These are phyloP conservation scores for Chalciporus pseudorubinellus DNA, from an alignment of 768 basidiomycete genomes.

Conservation along the genomic window DNA sequence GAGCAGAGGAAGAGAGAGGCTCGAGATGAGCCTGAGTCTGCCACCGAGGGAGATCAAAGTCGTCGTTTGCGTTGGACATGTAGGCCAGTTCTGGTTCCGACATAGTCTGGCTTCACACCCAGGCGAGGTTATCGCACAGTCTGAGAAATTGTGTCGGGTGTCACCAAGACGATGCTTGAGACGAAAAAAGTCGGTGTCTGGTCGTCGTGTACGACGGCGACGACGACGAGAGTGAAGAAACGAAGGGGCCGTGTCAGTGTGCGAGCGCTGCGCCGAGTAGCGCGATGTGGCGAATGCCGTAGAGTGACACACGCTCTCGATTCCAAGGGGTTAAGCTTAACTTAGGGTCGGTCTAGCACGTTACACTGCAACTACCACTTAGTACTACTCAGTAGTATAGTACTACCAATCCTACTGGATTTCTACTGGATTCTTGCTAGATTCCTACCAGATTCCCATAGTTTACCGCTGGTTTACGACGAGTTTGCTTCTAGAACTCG, in stretches of 20 bases:
- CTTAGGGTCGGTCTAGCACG: slow-evolving; percentile 31
- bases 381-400: no score
- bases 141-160: background rate
- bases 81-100: slow-evolving; percentile 73
- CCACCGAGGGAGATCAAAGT: slow-evolving; percentile 69
- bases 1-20: slow-evolving; percentile 55
- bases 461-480: no score
- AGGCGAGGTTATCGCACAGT: background rate
- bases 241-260: slow-evolving; percentile 9
- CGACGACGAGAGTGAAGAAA: slow-evolving; percentile 13
- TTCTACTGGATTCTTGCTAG: no score
- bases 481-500: slow-evolving; percentile 33
- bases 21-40: slow-evolving; percentile 46
- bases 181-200: background rate
- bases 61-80: slow-evolving; percentile 77
- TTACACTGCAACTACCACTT: slow-evolving; percentile 14
- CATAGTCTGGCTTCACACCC: slow-evolving; percentile 40
- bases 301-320: slow-evolving; percentile 9
- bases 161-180: background rate
- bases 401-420: no score
- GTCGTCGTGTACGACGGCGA: slow-evolving; percentile 18
- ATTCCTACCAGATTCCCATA: no score
- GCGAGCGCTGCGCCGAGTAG: slow-evolving; percentile 4
- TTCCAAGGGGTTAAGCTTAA: slow-evolving; percentile 22
- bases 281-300: slow-evolving; percentile 16